Conservation (phyloP, 2,329 filamentous ascomycete genomes). For the Trichoderma lentiforme region DNA sequence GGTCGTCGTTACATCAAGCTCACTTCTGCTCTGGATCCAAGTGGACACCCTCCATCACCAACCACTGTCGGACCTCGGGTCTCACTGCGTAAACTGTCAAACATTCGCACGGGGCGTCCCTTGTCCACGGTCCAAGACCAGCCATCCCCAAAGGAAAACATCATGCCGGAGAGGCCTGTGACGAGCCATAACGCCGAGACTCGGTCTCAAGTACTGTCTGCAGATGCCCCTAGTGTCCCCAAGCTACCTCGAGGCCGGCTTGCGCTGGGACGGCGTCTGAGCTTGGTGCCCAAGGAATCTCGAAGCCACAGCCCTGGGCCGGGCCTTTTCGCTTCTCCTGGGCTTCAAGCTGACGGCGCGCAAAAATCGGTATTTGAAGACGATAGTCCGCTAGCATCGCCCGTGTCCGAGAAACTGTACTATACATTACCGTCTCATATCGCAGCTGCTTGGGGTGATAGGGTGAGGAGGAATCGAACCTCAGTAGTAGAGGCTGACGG, state of each 20-base stretch:
- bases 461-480: background rate
- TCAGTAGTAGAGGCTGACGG: background rate
- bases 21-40: conserved; percentile 21
- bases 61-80: conserved; percentile 22
- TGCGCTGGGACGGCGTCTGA: conserved; percentile 24
- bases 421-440: background rate
- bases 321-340: background rate
- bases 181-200: conserved; percentile 23
- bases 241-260: conserved; percentile 3
- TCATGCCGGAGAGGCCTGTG: conserved; percentile 29
- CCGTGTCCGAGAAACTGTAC: background rate
- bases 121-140: conserved; percentile 55
- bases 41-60: conserved; percentile 18
- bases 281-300: conserved; percentile 19
- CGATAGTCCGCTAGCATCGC: background rate
- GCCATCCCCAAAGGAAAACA: conserved; percentile 41
- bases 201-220: background rate
- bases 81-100: conserved; percentile 41
- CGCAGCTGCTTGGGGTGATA: background rate
- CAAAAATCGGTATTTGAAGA: background rate
- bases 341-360: background rate
- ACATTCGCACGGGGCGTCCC: conserved; percentile 47
- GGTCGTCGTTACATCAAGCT: conserved; percentile 42
- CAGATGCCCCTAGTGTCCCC: background rate
- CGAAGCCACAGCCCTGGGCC: background rate